A percentile compares a stretch with the other conserved stretches of the same genome.
Evolutionary conservation across 495 filamentous ascomycete genomes (phyloP).

Genomic region (Parachaetomium inaequale): DNA sequence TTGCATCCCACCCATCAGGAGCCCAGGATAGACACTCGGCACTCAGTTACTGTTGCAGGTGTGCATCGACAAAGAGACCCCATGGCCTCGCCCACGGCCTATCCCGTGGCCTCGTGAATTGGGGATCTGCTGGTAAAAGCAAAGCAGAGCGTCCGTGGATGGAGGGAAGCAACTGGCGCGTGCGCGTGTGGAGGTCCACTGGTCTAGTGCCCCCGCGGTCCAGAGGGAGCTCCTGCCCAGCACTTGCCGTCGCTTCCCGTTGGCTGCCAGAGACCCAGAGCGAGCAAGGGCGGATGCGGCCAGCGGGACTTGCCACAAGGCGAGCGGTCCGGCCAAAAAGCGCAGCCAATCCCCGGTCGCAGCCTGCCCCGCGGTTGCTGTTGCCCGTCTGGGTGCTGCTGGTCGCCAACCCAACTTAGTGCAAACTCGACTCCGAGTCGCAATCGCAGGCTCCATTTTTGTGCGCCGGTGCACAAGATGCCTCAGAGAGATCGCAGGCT

Average conservation of each 20-base stretch:
- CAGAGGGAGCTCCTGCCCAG: constrained; percentile 1
- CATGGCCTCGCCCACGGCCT: background rate
- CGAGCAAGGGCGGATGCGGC: constrained; percentile 1
- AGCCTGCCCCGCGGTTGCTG: constrained; percentile 7
- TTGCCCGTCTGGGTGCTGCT: constrained; percentile 3
- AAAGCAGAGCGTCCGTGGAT: too few relatives aligned
- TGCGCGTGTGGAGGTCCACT: background rate
- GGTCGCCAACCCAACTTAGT: constrained; percentile 8
- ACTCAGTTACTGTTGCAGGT: too few relatives aligned
- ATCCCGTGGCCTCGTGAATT: background rate
- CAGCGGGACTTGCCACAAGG: constrained; percentile 23
- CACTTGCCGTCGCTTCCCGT: background rate
- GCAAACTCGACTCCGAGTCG: background rate
- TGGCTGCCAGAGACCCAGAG: constrained; percentile 9
- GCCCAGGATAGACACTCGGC: background rate
- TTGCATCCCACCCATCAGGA: background rate
- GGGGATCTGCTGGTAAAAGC: constrained; percentile 5
- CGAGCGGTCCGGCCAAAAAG: constrained; percentile 21
- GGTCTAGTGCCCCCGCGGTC: background rate
- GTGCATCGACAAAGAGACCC: constrained; percentile 5
- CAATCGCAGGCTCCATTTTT: constrained; percentile 1
- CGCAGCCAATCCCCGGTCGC: background rate
- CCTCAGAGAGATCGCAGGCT: constrained; percentile 4
- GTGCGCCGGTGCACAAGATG: constrained; percentile 8
- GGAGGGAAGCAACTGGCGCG: background rate